A percentile compares a stretch with the other conserved stretches of the same genome.
Evolutionary conservation across 257 asterid genomes (phyloP).

Genomic region (Scutellaria minor): DNA sequence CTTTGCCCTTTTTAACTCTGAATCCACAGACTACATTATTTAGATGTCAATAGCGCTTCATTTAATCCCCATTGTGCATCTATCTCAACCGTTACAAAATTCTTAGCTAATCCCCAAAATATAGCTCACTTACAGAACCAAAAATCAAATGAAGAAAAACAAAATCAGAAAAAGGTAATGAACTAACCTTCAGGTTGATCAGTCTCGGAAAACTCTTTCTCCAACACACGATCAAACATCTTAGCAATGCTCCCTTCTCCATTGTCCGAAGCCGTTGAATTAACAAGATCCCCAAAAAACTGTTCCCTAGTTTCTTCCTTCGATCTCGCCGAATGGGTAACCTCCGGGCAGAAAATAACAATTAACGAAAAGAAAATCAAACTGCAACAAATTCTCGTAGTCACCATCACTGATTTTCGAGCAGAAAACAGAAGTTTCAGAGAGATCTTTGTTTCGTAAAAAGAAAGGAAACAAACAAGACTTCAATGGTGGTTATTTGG

Average conservation of each 20-base stretch:
- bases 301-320: conserved; percentile 77
- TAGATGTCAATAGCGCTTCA: conserved; percentile 1
- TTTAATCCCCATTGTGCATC: neutral
- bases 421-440: conserved; percentile 2
- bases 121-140: neutral
- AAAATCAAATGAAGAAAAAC: neutral
- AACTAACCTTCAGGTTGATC: conserved; percentile 83
- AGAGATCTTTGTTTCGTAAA: conserved; percentile 22
- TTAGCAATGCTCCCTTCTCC: conserved; percentile 82
- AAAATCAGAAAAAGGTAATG: neutral
- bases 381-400: conserved; percentile 39
- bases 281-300: conserved; percentile 83
- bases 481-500: conserved; percentile 30
- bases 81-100: neutral
- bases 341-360: conserved; percentile 37
- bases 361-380: conserved; percentile 36
- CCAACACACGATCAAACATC: conserved; percentile 95
- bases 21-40: conserved; percentile 5
- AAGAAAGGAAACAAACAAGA: conserved; percentile 29
- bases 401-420: conserved; percentile 39
- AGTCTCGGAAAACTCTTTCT: conserved; percentile 88
- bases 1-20: neutral
- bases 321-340: conserved; percentile 60
- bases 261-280: conserved; percentile 62
- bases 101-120: neutral